Evolutionary conservation across 2,329 filamentous ascomycete species (phyloP).

Genomic region (Huntiella bhutanensis): DNA sequence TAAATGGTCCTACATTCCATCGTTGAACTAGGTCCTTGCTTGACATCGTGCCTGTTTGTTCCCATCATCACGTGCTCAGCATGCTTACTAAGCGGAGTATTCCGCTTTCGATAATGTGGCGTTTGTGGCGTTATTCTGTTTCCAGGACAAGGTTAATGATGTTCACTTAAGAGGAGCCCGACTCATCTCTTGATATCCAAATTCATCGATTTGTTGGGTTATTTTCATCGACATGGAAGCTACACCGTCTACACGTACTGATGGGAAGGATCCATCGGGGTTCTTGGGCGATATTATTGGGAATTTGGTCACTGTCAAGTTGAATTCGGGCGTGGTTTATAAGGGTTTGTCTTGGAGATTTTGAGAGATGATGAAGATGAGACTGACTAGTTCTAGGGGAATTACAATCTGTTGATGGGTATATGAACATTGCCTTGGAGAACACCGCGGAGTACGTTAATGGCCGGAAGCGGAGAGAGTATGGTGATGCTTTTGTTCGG

Average conservation of each 20-base stretch:
- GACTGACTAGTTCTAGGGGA: conserved; percentile 41
- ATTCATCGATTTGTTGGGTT: conserved; percentile 2
- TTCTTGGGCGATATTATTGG: conserved; percentile 93
- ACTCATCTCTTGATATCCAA: too few species aligned
- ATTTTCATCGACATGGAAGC: conserved; percentile 46
- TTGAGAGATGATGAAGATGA: background rate
- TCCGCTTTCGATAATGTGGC: too few species aligned
- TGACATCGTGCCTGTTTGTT: too few species aligned
- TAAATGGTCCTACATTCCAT: too few species aligned
- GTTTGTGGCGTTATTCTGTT: too few species aligned
- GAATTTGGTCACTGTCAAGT: conserved; percentile 82
- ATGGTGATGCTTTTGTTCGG: conserved; percentile 87
- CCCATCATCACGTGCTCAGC: too few species aligned
- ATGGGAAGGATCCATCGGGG: conserved; percentile 79
- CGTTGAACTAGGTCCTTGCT: too few species aligned
- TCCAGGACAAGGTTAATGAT: too few species aligned
- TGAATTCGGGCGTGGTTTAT: conserved; percentile 97
- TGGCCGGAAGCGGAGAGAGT: conserved; percentile 61
- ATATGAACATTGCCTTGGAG: conserved; percentile 98
- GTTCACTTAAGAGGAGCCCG: too few species aligned
- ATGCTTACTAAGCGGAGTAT: too few species aligned
- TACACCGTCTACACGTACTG: conserved; percentile 38
- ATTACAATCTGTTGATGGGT: conserved; percentile 90
- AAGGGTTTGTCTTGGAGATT: conserved; percentile 44
- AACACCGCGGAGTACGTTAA: conserved; percentile 86